Conservation (phyloP, 768 basidiomycete species). For the Thelephora aurantiotincta region DNA sequence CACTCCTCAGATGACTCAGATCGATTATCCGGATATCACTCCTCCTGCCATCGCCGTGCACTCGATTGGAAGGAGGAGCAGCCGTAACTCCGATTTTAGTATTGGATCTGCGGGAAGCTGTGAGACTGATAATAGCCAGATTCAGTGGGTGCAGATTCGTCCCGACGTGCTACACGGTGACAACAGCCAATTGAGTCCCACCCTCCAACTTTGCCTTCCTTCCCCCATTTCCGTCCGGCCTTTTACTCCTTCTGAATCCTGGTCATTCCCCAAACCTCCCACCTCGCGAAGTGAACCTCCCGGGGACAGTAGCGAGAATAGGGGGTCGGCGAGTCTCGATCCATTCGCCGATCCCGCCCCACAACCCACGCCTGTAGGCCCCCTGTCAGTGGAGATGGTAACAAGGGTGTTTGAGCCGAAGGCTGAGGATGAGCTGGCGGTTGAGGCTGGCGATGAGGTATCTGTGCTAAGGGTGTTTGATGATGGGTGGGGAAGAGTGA, state of each 20-base stretch:
- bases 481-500: slow-evolving; percentile 47
- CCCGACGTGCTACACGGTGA: not conserved
- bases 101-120: not conserved
- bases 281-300: not conserved
- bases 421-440: slow-evolving; percentile 44
- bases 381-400: slow-evolving; percentile 32
- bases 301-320: not conserved
- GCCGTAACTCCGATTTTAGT: not conserved
- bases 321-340: not conserved
- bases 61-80: not conserved
- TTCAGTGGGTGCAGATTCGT: not conserved
- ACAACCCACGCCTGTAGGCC: slow-evolving; percentile 7
- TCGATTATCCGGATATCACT: not conserved
- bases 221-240: slow-evolving; percentile 52
- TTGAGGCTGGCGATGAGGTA: slow-evolving; percentile 35
- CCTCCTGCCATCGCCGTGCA: not conserved
- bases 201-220: slow-evolving; percentile 1
- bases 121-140: not conserved
- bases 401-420: slow-evolving; percentile 41
- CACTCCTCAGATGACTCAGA: not conserved
- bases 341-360: not conserved
- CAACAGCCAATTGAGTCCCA: not conserved
- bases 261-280: slow-evolving; percentile 56
- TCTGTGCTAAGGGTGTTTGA: slow-evolving; percentile 41
- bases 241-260: slow-evolving; percentile 53